Evolutionary conservation across 352 stramenopile species (phyloP).

Genomic region (Phytophthora melonis): DNA sequence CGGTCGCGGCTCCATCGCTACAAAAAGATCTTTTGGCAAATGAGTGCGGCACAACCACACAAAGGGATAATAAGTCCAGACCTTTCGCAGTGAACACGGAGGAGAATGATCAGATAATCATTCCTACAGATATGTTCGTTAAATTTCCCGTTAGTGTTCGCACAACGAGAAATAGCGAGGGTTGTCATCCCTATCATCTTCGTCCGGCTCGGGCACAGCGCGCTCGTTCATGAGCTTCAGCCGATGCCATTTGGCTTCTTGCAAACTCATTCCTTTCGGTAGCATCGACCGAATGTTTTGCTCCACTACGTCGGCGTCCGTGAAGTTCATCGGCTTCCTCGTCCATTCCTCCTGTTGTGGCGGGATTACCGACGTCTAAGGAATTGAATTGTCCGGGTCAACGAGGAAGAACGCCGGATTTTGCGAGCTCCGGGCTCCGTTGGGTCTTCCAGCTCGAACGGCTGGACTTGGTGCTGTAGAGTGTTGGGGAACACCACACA

Average conservation of each 20-base stretch:
- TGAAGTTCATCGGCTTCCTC: background rate
- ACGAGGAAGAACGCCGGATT: slow-evolving; percentile 61
- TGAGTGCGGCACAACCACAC: no score
- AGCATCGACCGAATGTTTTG: slow-evolving; percentile 33
- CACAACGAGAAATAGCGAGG: slow-evolving; percentile 34
- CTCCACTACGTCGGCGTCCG: slow-evolving; percentile 16
- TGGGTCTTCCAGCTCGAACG: slow-evolving; percentile 51
- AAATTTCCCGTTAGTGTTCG: slow-evolving; percentile 15
- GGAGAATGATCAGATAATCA: background rate
- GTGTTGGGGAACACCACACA: slow-evolving; percentile 57
- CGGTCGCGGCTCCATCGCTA: slow-evolving; percentile 28
- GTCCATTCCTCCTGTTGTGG: slow-evolving; percentile 56
- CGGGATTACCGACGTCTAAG: slow-evolving; percentile 48
- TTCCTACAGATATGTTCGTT: background rate
- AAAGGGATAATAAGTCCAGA: background rate
- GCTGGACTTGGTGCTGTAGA: slow-evolving; percentile 54
- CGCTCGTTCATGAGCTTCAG: slow-evolving; percentile 47
- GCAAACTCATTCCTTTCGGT: slow-evolving; percentile 26
- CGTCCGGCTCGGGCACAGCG: background rate
- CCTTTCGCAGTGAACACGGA: background rate
- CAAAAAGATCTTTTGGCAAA: background rate
- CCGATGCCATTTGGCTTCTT: slow-evolving; percentile 32
- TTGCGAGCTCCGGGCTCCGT: slow-evolving; percentile 47
- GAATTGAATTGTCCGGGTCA: slow-evolving; percentile 37
- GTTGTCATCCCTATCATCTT: slow-evolving; percentile 1